phyloP scores from a whole-genome alignment of 495 filamentous ascomycete genomes.

The Neurospora sp. region DNA sequence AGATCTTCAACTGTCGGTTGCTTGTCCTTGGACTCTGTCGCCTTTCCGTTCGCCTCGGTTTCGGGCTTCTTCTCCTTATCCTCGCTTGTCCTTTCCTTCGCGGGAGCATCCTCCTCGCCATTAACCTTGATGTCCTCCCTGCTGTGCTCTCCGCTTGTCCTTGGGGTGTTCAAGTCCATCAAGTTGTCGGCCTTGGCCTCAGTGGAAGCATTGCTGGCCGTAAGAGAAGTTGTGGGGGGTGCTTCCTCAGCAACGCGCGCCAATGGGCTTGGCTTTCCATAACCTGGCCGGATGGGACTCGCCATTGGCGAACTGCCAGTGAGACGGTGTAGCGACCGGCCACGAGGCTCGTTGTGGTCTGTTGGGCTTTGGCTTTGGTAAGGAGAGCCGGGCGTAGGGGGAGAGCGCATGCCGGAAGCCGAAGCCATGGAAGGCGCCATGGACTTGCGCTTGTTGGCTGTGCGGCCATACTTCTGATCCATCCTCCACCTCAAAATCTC shows the following conservation, averaged over 20 bases:
- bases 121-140: slow-evolving; percentile 23
- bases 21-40: slow-evolving; percentile 25
- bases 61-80: slow-evolving; percentile 9
- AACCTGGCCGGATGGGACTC: slow-evolving; percentile 43
- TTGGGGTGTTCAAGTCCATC: slow-evolving; percentile 42
- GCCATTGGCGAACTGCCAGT: slow-evolving; percentile 39
- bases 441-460: slow-evolving; percentile 35
- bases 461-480: slow-evolving; percentile 86
- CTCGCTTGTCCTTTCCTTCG: slow-evolving; percentile 13
- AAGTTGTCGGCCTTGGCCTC: slow-evolving; percentile 12
- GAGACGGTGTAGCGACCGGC: slow-evolving; percentile 45
- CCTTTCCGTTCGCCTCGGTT: slow-evolving; percentile 5
- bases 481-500: slow-evolving; percentile 89
- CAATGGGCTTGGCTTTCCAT: slow-evolving; percentile 41
- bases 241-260: slow-evolving; percentile 44
- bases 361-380: slow-evolving; percentile 34
- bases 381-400: slow-evolving; percentile 15
- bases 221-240: slow-evolving; percentile 5
- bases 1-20: slow-evolving; percentile 17
- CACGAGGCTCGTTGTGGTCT: slow-evolving; percentile 32
- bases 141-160: slow-evolving; percentile 36
- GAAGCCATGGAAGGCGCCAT: slow-evolving; percentile 25
- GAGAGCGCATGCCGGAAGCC: slow-evolving; percentile 35
- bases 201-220: slow-evolving; percentile 9
- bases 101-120: slow-evolving; percentile 16